Conservation (phyloP, 495 filamentous ascomycete species). For the Acidomyces sp. region DNA sequence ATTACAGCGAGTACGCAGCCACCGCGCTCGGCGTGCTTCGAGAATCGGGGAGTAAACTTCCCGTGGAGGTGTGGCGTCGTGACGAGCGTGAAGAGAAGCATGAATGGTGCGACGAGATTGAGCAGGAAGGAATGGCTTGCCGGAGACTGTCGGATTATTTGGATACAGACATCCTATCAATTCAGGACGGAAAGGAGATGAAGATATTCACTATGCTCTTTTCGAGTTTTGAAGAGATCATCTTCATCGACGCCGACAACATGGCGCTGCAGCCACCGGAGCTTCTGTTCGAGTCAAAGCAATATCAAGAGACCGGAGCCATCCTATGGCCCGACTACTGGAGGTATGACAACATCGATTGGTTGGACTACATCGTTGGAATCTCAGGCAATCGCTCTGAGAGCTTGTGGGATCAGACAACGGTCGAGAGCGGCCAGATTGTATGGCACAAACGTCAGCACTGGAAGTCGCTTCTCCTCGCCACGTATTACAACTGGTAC, state of each 20-base stretch:
- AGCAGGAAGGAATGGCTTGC: constrained; percentile 8
- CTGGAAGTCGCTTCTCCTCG: constrained; percentile 38
- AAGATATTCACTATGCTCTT: constrained; percentile 12
- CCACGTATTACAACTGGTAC: constrained; percentile 52
- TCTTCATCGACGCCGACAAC: constrained; percentile 16
- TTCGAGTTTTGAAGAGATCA: constrained; percentile 9
- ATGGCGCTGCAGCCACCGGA: constrained; percentile 8
- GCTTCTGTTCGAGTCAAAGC: constrained; percentile 4
- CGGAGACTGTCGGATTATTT: constrained; percentile 8
- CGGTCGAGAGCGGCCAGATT: constrained; percentile 42
- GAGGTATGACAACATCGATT: constrained; percentile 5
- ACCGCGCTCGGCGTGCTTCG: constrained; percentile 8
- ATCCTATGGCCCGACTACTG: constrained; percentile 9
- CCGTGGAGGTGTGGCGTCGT: constrained; percentile 9
- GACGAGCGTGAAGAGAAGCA: constrained; percentile 12
- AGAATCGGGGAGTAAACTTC: constrained; percentile 2
- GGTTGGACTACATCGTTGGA: constrained; percentile 34
- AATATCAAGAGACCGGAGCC: constrained; percentile 4
- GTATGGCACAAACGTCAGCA: constrained; percentile 45
- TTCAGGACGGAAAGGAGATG: constrained; percentile 8
- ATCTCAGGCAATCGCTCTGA: constrained; percentile 23
- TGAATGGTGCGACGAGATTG: constrained; percentile 6
- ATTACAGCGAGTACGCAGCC: constrained; percentile 7
- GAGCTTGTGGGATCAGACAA: constrained; percentile 16
- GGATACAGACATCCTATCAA: constrained; percentile 8